A percentile compares a stretch with the other conserved stretches of the same genome.
Conservation (phyloP, 2,329 filamentous ascomycete species). For the Aspergillus sp. region DNA sequence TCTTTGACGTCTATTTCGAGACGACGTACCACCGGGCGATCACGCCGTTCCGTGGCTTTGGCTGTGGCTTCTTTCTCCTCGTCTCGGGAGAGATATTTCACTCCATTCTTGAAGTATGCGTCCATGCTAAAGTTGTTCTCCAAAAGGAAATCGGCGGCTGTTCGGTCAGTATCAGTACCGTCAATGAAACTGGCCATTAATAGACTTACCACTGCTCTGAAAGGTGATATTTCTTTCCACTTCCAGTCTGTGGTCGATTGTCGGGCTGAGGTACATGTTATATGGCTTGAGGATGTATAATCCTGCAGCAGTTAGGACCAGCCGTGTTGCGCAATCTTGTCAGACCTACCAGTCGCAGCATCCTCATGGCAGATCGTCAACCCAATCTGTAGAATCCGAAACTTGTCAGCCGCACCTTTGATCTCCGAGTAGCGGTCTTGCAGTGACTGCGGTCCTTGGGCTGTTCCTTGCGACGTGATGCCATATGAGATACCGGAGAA, state of each 20-base stretch:
- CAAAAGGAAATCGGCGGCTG: slow-evolving; percentile 56
- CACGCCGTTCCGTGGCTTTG: slow-evolving; percentile 38
- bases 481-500: slow-evolving; percentile 56
- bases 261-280: slow-evolving; percentile 57
- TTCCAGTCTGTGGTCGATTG: slow-evolving; percentile 47
- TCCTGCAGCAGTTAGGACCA: slow-evolving; percentile 20
- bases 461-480: slow-evolving; percentile 12
- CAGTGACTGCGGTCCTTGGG: slow-evolving; percentile 38
- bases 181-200: neutral
- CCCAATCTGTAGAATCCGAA: slow-evolving; percentile 60
- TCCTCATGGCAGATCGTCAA: slow-evolving; percentile 59
- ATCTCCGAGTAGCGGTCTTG: slow-evolving; percentile 57
- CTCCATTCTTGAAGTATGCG: slow-evolving; percentile 49
- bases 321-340: slow-evolving; percentile 3
- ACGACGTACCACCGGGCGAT: slow-evolving; percentile 19
- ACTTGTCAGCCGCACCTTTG: slow-evolving; percentile 55
- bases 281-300: slow-evolving; percentile 56
- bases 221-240: slow-evolving; percentile 56
- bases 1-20: slow-evolving; percentile 45
- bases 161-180: slow-evolving; percentile 5
- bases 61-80: slow-evolving; percentile 48
- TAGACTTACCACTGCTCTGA: slow-evolving; percentile 46
- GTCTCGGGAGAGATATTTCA: slow-evolving; percentile 56
- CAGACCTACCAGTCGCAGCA: slow-evolving; percentile 37
- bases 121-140: slow-evolving; percentile 54